Base-by-base conservation (phyloP, 768 basidiomycete genomes). In the Melanogaster broomeanus region DNA sequence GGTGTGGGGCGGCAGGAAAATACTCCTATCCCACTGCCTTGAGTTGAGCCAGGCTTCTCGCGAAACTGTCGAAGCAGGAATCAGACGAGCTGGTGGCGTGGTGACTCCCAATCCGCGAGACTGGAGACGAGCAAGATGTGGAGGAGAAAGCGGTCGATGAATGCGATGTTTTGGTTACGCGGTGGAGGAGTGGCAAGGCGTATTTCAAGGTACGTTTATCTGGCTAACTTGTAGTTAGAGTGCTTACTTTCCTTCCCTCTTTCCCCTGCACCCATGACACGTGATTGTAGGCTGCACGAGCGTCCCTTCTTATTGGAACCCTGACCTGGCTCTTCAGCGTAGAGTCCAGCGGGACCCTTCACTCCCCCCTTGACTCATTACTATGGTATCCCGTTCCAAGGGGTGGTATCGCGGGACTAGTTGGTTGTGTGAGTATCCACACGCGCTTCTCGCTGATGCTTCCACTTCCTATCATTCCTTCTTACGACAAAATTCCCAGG, bases 291-390 rank as follows among this genome's bases (percentile, higher is more conserved):
- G 90, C 92, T 15, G 77, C 82, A 13, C 68, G 58, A 7, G 51
- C 56, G 13, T 59, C 66, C 27, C 53, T 68, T 45, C 48, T 68
- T 5, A 81, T 98, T 18, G 94, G 88, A 0, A 91, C 86, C 0
- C 74, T 95, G 3, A 75, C 82, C 1, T 97, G 93, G 94, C 61
- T 96, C 12, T 90, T 91, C 65, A 83, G 87, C 62, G 85, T 90
- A 6, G 79, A 90, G 53, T 77, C 82, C 0, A 79, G 78, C 1
- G 84, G 86, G 3, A 68, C 77, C 0, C 61, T 89, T 4, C 74
- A 81, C 9, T 72, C 81, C 6, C 89, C 93, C 0, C 75, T 83
- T 30, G 83, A 88, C 50, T 87, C 90, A 40, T 74, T 96, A 2
- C 71, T 94, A 7, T 93, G 94, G 72, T 96, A 91, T 63, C 94